A percentile compares a stretch with the other conserved stretches of the same genome.
Evolutionary conservation across 2,329 filamentous ascomycete species (phyloP).

Genomic region (Davidsoniella neocaledoniae): DNA sequence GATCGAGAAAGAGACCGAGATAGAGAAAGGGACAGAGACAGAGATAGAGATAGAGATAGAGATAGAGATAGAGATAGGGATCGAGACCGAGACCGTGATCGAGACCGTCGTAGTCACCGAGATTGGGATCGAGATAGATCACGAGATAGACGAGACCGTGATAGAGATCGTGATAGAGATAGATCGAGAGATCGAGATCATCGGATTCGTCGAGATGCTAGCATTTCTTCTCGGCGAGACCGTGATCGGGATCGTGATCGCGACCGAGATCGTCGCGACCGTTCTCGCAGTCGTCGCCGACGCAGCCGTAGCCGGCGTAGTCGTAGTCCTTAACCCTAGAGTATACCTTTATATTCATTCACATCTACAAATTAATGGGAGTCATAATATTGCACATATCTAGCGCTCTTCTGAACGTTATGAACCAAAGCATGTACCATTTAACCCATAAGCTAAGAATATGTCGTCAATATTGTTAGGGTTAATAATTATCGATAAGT

Average conservation of each 20-base stretch:
- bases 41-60: constrained; percentile 16
- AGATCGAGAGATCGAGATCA: constrained; percentile 16
- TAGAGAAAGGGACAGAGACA: constrained; percentile 19
- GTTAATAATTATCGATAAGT: no score
- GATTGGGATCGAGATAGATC: constrained; percentile 16
- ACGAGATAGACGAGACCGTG: not conserved
- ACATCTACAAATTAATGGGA: not conserved
- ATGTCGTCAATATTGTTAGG: no score
- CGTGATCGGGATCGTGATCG: constrained; percentile 6
- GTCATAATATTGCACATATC: no score
- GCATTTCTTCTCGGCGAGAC: constrained; percentile 7
- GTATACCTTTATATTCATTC: not conserved
- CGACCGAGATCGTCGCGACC: constrained; percentile 5
- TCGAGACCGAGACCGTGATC: constrained; percentile 17
- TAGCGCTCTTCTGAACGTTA: no score
- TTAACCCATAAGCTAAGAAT: not conserved
- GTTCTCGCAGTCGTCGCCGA: constrained; percentile 1
- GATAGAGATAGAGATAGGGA: constrained; percentile 18
- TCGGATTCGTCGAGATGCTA: not conserved
- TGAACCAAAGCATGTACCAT: no score
- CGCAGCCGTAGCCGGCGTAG: not conserved
- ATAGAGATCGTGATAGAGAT: constrained; percentile 14
- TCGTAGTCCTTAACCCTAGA: not conserved
- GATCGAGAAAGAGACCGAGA: constrained; percentile 17
- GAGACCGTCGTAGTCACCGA: constrained; percentile 15